phyloP scores from a whole-genome alignment of 1,284 basidiomycete species.

The Ceratobasidium sp. region DNA sequence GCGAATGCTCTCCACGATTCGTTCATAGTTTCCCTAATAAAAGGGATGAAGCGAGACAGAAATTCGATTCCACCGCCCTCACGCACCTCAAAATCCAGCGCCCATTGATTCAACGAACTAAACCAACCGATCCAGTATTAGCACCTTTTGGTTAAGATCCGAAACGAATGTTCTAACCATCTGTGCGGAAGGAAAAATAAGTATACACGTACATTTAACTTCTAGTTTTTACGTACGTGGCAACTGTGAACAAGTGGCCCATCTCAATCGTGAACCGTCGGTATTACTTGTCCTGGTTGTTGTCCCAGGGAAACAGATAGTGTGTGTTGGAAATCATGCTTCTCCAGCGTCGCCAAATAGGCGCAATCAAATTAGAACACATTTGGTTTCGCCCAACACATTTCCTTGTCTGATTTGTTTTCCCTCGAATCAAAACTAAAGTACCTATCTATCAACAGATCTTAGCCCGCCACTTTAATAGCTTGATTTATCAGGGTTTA shows the following conservation, averaged over 20 bases:
- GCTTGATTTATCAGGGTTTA: not conserved
- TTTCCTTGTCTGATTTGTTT: not conserved
- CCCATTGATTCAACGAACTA: slow-evolving; percentile 97
- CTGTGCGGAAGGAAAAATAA: slow-evolving; percentile 35
- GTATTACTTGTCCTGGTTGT: slow-evolving; percentile 5
- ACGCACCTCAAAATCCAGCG: slow-evolving; percentile 88
- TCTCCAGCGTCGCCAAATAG: slow-evolving; percentile 22
- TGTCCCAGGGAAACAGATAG: not conserved
- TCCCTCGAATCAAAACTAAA: no score
- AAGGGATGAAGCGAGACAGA: not conserved
- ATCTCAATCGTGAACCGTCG: slow-evolving; percentile 57
- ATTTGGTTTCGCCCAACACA: not conserved
- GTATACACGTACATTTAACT: slow-evolving; percentile 18
- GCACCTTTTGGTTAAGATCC: not conserved
- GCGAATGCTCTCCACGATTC: slow-evolving; percentile 90
- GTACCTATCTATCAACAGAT: no score
- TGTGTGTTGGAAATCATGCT: slow-evolving; percentile 8
- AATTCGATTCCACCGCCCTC: not conserved
- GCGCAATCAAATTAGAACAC: slow-evolving; percentile 18
- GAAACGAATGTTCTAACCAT: slow-evolving; percentile 45
- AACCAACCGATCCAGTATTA: slow-evolving; percentile 5
- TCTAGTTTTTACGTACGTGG: slow-evolving; percentile 66
- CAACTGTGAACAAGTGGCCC: slow-evolving; percentile 86
- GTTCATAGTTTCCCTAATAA: slow-evolving; percentile 86
- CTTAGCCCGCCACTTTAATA: not conserved